A percentile compares a stretch with the other conserved stretches of the same genome.
phyloP scores from a whole-genome alignment of 2,329 filamentous ascomycete species.

The Xylariaceae sp. region DNA sequence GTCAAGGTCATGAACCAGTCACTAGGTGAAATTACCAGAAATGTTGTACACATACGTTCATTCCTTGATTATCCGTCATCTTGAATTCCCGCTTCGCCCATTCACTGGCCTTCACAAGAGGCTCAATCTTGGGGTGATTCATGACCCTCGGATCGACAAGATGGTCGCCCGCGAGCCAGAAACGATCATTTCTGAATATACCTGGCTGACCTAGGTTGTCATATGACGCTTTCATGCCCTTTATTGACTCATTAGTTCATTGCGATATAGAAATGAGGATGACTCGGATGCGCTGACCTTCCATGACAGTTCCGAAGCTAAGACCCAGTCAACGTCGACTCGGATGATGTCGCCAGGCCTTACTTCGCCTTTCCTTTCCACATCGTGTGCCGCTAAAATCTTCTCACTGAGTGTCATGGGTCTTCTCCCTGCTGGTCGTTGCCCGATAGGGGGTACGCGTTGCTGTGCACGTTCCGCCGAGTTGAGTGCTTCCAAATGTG shows the following conservation, averaged over 20 bases:
- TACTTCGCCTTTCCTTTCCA: conserved; percentile 32
- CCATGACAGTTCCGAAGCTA: conserved; percentile 43
- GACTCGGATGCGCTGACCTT: conserved; percentile 4
- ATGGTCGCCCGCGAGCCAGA: conserved; percentile 49
- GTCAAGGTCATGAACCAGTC: too few species aligned
- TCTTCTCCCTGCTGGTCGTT: conserved; percentile 19
- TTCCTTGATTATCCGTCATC: conserved; percentile 36
- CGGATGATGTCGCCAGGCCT: conserved; percentile 38
- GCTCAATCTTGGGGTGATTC: conserved; percentile 32
- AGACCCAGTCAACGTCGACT: conserved; percentile 43
- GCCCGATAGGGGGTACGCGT: neutral
- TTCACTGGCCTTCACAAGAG: conserved; percentile 34
- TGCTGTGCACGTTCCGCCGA: conserved; percentile 21
- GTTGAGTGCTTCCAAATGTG: conserved; percentile 29
- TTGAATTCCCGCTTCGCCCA: conserved; percentile 37
- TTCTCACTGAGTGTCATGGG: conserved; percentile 43
- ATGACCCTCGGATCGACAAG: conserved; percentile 42
- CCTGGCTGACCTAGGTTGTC: conserved; percentile 36
- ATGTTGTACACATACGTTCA: conserved; percentile 8
- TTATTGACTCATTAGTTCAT: neutral
- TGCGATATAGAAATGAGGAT: neutral
- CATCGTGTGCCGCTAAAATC: conserved; percentile 42
- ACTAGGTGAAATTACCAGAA: neutral
- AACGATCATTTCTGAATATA: conserved; percentile 46
- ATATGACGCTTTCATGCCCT: conserved; percentile 40